Conservation (phyloP, 1,139 yeast species). For the Suhomyces coccinellae region DNA sequence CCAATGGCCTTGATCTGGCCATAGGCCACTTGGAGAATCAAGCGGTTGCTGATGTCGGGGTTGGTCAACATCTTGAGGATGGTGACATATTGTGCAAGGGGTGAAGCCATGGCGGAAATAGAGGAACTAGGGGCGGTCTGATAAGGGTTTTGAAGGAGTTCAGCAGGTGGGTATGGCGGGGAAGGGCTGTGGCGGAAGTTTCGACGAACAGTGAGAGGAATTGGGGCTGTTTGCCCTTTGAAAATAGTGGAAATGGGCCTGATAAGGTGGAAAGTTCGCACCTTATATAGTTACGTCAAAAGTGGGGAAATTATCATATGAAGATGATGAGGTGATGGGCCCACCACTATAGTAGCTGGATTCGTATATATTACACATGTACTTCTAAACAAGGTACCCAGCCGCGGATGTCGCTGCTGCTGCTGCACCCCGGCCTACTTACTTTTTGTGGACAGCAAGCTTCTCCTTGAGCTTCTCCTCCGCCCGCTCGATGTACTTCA, state of each 20-base stretch:
- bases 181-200: too few relatives aligned
- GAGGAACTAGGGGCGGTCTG: background rate
- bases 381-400: background rate
- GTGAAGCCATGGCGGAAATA: conserved; percentile 8
- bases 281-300: background rate
- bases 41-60: conserved; percentile 43
- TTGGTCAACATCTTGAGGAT: conserved; percentile 37
- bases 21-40: conserved; percentile 42
- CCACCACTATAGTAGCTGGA: background rate
- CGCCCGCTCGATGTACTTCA: conserved; percentile 80
- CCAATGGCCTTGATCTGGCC: conserved; percentile 40
- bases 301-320: background rate
- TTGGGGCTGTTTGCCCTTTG: too few relatives aligned
- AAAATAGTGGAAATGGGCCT: background rate
- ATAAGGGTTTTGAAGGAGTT: background rate
- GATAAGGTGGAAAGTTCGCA: background rate
- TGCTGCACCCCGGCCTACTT: background rate
- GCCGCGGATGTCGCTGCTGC: background rate
- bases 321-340: background rate
- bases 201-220: too few relatives aligned
- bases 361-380: background rate
- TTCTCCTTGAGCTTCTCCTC: conserved; percentile 70
- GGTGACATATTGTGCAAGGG: conserved; percentile 14
- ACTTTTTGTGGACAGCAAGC: conserved; percentile 35
- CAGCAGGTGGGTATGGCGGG: too few relatives aligned